phyloP scores from a whole-genome alignment of 2,329 filamentous ascomycete genomes.

The Fusarium setosum region DNA sequence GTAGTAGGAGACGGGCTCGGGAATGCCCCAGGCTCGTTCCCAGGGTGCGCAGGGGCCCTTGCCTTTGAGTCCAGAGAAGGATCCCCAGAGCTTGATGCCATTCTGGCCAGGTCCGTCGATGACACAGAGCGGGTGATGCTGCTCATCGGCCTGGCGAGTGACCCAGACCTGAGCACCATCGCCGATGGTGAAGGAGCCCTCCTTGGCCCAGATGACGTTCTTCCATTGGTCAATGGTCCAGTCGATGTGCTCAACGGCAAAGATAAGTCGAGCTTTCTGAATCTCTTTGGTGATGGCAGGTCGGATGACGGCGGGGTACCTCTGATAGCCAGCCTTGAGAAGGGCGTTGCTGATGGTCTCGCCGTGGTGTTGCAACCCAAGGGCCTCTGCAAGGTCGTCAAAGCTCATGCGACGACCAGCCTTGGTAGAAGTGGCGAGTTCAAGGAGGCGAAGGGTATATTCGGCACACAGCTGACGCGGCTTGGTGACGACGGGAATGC shows the following conservation, averaged over 20 bases:
- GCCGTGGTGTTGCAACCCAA: conserved; percentile 16
- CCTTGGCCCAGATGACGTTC: conserved; percentile 18
- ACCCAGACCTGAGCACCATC: conserved; percentile 8
- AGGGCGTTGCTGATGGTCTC: conserved; percentile 14
- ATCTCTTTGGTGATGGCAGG: conserved; percentile 17
- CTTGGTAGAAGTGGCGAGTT: conserved; percentile 24
- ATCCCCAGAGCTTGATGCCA: conserved; percentile 4
- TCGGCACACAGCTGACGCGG: too few species aligned
- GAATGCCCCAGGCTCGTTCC: conserved; percentile 5
- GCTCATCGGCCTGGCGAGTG: conserved; percentile 22
- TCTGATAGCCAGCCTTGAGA: conserved; percentile 17
- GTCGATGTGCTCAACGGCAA: conserved; percentile 14
- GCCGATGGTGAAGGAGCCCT: conserved; percentile 1
- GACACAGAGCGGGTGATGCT: conserved; percentile 11
- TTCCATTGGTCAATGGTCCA: conserved; percentile 30
- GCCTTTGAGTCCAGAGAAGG: conserved; percentile 20
- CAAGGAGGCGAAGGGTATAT: background rate
- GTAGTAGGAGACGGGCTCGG: conserved; percentile 1
- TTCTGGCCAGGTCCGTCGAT: background rate
- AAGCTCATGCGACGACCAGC: conserved; percentile 14
- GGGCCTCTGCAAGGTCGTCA: conserved; percentile 3
- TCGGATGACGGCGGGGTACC: conserved; percentile 13
- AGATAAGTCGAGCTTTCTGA: conserved; percentile 19
- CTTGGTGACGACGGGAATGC: background rate
- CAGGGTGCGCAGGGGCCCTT: conserved; percentile 16